Conservation (phyloP, 2,329 filamentous ascomycete species). For the Thielaviopsis musarum region DNA sequence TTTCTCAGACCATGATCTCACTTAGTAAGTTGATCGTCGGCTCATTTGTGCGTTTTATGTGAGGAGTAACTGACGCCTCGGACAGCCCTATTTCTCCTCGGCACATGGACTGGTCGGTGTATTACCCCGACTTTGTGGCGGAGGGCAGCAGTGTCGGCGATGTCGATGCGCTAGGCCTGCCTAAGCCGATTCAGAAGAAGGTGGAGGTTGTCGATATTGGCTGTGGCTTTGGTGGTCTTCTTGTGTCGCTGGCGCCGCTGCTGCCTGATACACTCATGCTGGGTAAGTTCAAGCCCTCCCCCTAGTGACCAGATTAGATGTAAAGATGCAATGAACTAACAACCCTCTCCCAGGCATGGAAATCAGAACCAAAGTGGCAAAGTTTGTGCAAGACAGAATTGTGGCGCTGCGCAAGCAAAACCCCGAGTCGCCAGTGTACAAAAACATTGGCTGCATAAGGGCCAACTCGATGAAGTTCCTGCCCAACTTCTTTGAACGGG, state of each 20-base stretch:
- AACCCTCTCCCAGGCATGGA: slow-evolving; percentile 51
- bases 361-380: slow-evolving; percentile 76
- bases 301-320: slow-evolving; percentile 3
- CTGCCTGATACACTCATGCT: slow-evolving; percentile 71
- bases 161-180: slow-evolving; percentile 4
- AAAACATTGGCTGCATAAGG: slow-evolving; percentile 78
- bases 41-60: background rate
- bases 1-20: slow-evolving; percentile 82
- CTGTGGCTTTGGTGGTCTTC: slow-evolving; percentile 83
- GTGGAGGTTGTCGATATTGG: slow-evolving; percentile 94
- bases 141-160: slow-evolving; percentile 15
- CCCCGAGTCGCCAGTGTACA: slow-evolving; percentile 39
- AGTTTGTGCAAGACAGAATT: slow-evolving; percentile 81
- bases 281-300: slow-evolving; percentile 33
- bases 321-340: background rate
- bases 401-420: slow-evolving; percentile 59
- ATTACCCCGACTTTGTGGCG: slow-evolving; percentile 60
- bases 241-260: slow-evolving; percentile 68
- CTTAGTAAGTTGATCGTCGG: slow-evolving; percentile 48
- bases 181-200: slow-evolving; percentile 27
- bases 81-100: slow-evolving; percentile 58
- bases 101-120: slow-evolving; percentile 78
- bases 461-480: slow-evolving; percentile 98
- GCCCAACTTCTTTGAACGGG: slow-evolving; percentile 83
- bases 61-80: background rate